Evolutionary conservation across 805 yeast species (phyloP), one percentile per base, ranked within the genome.

Genomic region (Cyberlindnera samutprakarnensis): DNA sequence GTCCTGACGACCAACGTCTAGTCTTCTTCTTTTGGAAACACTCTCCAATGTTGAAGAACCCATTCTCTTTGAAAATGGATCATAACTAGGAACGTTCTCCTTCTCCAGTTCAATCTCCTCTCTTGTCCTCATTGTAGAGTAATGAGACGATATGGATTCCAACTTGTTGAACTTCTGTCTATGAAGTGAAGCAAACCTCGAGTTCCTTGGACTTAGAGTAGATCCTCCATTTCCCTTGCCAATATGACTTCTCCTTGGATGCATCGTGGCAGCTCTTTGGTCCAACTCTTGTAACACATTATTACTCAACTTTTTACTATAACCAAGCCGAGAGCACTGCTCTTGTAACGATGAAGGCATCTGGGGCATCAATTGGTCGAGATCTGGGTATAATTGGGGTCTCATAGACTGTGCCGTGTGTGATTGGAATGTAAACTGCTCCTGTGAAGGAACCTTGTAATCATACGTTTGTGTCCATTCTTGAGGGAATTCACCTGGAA

Each of bases 221-320:
- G n/a, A n/a, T n/a, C n/a, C n/a, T n/a, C n/a, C n/a, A n/a, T n/a
- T n/a, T 11, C 41, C 25, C 21, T 31, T 32, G 37, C 28, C 33
- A 41, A 33, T 26, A 41, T 14, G 25, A n/a, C 31, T 21, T 19
- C 21, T 19, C 7, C 27, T 37, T 39, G 26, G 39, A 34, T 23
- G 43, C 18, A 50, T 26, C 20, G 37, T 20, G 5, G 44, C 46
- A 7, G 63, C 61, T 32, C 64, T 43, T 28, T 47, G 42, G 32
- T 59, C 61, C 26, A 59, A 35, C 38, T 59, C 64, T 23, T 46
- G 35, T 5, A 59, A 38, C 2, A 59, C 62, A 14, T 54, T 56
- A 15, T 42, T 47, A 14, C 62, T 59, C 26, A 59, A 37, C 30
- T 48, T 48, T 35, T 51, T 53, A 16, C 62, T 55, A 24, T 51